phyloP scores from a whole-genome alignment of 257 asterid species.

The Ophiorrhiza pumila region DNA sequence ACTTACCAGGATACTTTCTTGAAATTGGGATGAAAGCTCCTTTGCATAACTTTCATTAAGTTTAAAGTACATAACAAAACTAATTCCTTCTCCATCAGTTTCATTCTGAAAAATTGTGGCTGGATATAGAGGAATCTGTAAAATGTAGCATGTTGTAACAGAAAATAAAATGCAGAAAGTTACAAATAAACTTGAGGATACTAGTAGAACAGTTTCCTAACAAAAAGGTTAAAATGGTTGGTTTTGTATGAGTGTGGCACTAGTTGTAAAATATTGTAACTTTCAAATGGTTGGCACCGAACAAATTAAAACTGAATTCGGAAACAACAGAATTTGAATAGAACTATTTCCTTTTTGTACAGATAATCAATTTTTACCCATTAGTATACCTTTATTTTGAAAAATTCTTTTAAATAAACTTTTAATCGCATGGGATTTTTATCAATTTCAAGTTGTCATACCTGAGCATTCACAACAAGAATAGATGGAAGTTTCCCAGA shows the following conservation, averaged over 20 bases:
- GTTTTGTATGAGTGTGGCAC: neutral
- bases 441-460: conserved; percentile 14
- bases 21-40: conserved; percentile 49
- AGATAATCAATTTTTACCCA: neutral
- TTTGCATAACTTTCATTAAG: conserved; percentile 42
- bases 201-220: neutral
- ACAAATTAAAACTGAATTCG: neutral
- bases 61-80: conserved; percentile 45
- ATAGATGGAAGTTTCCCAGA: conserved; percentile 77
- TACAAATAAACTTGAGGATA: neutral
- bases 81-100: conserved; percentile 54
- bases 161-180: neutral
- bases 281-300: neutral
- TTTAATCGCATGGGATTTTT: neutral
- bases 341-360: neutral
- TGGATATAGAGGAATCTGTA: conserved; percentile 49
- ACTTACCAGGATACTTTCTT: conserved; percentile 47
- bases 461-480: conserved; percentile 97
- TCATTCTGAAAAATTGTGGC: conserved; percentile 45
- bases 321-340: neutral
- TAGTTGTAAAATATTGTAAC: neutral
- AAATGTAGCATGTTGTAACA: neutral
- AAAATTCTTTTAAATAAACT: neutral
- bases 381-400: neutral
- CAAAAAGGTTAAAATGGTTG: neutral